Conservation (phyloP, 768 basidiomycete species). For the Pleurotus giganteus region DNA sequence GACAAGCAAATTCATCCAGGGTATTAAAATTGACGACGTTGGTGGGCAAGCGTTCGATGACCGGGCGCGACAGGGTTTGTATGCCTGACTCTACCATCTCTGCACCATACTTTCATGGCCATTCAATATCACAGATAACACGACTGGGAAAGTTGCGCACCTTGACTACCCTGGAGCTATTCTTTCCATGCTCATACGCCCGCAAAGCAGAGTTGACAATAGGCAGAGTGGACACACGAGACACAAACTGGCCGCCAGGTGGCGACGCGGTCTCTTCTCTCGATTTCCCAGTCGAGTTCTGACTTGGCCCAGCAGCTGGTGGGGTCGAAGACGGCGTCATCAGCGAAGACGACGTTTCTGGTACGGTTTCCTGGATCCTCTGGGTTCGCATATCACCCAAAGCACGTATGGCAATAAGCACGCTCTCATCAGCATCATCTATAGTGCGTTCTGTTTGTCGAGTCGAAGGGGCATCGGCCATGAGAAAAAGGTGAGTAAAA, state of each 20-base stretch:
- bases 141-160: conserved; percentile 32
- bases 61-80: conserved; percentile 76
- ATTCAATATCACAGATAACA: conserved; percentile 8
- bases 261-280: conserved; percentile 12
- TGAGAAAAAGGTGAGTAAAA: no score
- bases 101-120: conserved; percentile 67
- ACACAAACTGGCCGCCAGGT: conserved; percentile 33
- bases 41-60: conserved; percentile 76
- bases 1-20: conserved; percentile 85
- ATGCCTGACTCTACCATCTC: conserved; percentile 86
- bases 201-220: conserved; percentile 70
- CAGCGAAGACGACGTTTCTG: background rate
- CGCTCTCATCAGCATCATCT: conserved; percentile 67
- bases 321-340: background rate
- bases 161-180: conserved; percentile 82
- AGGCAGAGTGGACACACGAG: conserved; percentile 65
- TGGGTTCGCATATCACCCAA: conserved; percentile 76
- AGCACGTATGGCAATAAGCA: conserved; percentile 74
- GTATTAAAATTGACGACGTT: conserved; percentile 47
- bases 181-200: conserved; percentile 82
- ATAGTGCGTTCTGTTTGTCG: background rate
- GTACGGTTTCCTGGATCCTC: conserved; percentile 15
- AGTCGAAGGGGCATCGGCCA: background rate
- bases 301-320: no score
- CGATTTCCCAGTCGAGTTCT: no score